Base-by-base conservation (phyloP, 768 basidiomycete species). In the Fistulinella prunicolor region DNA sequence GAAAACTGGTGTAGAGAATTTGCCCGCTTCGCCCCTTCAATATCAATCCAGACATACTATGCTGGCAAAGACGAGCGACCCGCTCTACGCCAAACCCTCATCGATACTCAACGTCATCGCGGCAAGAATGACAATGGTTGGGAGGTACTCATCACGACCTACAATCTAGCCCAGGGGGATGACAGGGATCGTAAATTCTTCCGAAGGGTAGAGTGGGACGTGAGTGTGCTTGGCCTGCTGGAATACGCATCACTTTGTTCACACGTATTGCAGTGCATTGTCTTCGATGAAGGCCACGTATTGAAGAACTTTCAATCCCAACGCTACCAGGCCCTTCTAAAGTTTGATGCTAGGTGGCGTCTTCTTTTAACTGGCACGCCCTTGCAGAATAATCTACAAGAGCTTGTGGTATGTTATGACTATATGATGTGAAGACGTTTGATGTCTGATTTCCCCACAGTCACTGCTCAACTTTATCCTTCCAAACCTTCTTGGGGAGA, bases 1-100 rank as follows among this genome's bases (percentile, higher is more conserved):
- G 96, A 99, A 67, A 99, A 99, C 61, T 99, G 96, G 96, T 89
- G 92, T 66, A 81, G 96, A 56, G 96, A 99, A 69, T 98, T 99
- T 62, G 80, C 83, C 21, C 82, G 84, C 28, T 99, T 99, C 60
- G 89, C 89, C 3, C 94, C 94, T 6, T 76, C 77, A 6, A 85
- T 99, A 63, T 76, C 81, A 16, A 81, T 97, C 6, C 85, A 89
- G 62, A 89, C 90, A 12, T 99, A 98, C 66, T 99, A 98, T 58
- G 96, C 92, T 6, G 80, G 85, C 23, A 96, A 96, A 70, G 83
- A 86, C 12, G 94, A 97, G 43, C 82, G 96, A 19, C 71, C 79
- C 2, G 69, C 72, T 40, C 76, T 96, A 19, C 80, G 93, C 9
- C 77, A 86, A 64, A 86, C 80, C 29, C 75, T 98, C 8, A 55